These are phyloP conservation scores for Teratosphaeria nubilosa DNA, from an alignment of 2,329 filamentous ascomycete species.

Conservation along the genomic window DNA sequence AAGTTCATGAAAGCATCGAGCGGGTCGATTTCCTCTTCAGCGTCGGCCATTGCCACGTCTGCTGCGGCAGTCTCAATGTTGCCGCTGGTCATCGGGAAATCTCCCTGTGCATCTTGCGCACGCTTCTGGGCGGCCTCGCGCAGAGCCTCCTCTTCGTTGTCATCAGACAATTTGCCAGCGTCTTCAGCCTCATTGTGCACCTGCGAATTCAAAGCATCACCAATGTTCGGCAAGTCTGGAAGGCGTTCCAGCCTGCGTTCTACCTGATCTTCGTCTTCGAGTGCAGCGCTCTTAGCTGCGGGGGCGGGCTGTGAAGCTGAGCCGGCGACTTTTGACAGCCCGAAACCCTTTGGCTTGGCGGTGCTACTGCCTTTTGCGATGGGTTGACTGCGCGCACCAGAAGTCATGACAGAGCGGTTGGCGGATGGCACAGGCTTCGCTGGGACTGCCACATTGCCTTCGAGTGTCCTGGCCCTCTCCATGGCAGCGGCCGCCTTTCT, in stretches of 20 bases:
- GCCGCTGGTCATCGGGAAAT: constrained; percentile 38
- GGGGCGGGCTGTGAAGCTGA: constrained; percentile 40
- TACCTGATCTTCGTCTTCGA: constrained; percentile 80
- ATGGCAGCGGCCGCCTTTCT: constrained; percentile 61
- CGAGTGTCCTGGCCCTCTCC: constrained; percentile 38
- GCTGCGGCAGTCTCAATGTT: constrained; percentile 16
- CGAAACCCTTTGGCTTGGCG: constrained; percentile 28
- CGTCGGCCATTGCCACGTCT: constrained; percentile 30
- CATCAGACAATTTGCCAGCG: constrained; percentile 67
- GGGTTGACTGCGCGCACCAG: background rate
- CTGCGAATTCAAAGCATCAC: constrained; percentile 39
- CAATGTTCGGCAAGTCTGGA: constrained; percentile 59
- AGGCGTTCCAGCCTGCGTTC: constrained; percentile 86
- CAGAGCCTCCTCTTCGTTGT: constrained; percentile 77
- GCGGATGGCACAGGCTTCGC: constrained; percentile 21
- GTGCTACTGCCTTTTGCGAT: background rate
- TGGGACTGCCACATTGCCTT: constrained; percentile 43
- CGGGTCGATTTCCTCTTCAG: constrained; percentile 70
- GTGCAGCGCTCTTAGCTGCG: constrained; percentile 43
- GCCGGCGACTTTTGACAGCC: constrained; percentile 38
- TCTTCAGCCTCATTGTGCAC: constrained; percentile 30
- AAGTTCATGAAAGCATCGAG: constrained; percentile 95
- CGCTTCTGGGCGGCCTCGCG: constrained; percentile 72
- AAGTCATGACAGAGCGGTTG: constrained; percentile 3
- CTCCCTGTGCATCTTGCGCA: constrained; percentile 40